A percentile compares a stretch with the other conserved stretches of the same genome.
These are phyloP conservation scores for Malus hybrid DNA, from an alignment of 331 rosid genomes.

Conservation along the genomic window DNA sequence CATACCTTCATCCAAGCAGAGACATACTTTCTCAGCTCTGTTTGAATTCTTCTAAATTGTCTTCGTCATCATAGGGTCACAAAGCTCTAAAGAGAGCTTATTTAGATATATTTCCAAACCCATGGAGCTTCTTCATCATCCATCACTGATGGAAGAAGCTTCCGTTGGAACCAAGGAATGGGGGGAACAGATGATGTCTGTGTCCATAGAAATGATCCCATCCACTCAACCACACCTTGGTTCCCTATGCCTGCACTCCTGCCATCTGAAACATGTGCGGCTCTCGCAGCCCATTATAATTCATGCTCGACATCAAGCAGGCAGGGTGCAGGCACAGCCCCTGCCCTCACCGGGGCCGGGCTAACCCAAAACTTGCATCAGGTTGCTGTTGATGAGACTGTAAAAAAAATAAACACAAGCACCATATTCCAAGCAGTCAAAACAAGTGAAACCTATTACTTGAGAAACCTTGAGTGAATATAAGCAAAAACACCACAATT, in stretches of 20 bases:
- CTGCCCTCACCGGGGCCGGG: constrained; percentile 99
- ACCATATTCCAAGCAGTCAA: background rate
- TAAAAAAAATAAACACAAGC: constrained; percentile 2
- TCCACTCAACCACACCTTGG: constrained; percentile 62
- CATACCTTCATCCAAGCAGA: constrained; percentile 59
- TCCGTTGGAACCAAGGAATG: constrained; percentile 50
- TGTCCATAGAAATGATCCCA: constrained; percentile 17
- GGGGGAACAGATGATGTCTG: constrained; percentile 30
- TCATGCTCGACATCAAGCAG: constrained; percentile 33
- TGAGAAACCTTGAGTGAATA: background rate
- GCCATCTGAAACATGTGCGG: constrained; percentile 38
- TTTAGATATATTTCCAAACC: constrained; percentile 11
- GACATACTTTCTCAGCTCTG: constrained; percentile 33
- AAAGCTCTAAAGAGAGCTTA: constrained; percentile 9
- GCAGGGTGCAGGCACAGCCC: constrained; percentile 92
- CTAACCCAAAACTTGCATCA: constrained; percentile 89
- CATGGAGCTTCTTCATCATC: constrained; percentile 31
- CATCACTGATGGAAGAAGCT: constrained; percentile 46
- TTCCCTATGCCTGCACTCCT: constrained; percentile 78
- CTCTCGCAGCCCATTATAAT: constrained; percentile 22
- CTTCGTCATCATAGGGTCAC: constrained; percentile 13
- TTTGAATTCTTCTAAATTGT: constrained; percentile 19
- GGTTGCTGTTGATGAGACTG: constrained; percentile 92
- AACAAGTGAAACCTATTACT: background rate
- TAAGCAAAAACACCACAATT: background rate